A percentile compares a stretch with the other conserved stretches of the same genome.
phyloP scores from a whole-genome alignment of 345 rosid genomes.

The Euphorbia pulcherrima region DNA sequence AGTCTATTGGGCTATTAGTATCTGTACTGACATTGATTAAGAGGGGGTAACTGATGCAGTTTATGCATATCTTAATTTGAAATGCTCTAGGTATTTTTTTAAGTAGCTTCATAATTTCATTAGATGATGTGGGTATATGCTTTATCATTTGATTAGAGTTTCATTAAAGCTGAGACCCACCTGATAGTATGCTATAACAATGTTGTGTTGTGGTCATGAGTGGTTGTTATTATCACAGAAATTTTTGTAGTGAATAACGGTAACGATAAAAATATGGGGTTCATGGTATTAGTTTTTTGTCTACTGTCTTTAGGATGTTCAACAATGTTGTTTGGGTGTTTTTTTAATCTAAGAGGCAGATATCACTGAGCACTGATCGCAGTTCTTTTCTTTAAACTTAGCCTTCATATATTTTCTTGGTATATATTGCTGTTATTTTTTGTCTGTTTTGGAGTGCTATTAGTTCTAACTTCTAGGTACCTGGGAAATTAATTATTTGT shows the following conservation, averaged over 20 bases:
- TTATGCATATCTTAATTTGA: background rate
- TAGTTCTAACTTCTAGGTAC: background rate
- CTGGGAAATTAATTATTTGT: background rate
- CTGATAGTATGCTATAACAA: too few relatives aligned
- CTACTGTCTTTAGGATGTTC: background rate
- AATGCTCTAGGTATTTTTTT: constrained; percentile 7
- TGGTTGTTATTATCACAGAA: too few relatives aligned
- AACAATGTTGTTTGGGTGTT: background rate
- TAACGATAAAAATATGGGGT: too few relatives aligned
- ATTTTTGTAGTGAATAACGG: too few relatives aligned
- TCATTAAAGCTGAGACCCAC: too few relatives aligned
- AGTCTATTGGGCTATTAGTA: too few relatives aligned
- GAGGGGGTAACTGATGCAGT: background rate
- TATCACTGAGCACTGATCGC: background rate
- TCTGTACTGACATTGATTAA: background rate
- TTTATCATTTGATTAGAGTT: too few relatives aligned
- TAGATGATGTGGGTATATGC: background rate
- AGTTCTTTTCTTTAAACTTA: background rate
- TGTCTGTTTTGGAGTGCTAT: background rate
- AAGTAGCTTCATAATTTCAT: background rate
- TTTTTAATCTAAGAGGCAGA: background rate
- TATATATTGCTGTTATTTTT: background rate
- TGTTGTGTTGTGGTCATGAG: too few relatives aligned
- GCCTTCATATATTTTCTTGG: background rate
- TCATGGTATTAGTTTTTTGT: background rate